Evolutionary conservation across 106 monocot species (phyloP).

Genomic region (Chionographis japonica): DNA sequence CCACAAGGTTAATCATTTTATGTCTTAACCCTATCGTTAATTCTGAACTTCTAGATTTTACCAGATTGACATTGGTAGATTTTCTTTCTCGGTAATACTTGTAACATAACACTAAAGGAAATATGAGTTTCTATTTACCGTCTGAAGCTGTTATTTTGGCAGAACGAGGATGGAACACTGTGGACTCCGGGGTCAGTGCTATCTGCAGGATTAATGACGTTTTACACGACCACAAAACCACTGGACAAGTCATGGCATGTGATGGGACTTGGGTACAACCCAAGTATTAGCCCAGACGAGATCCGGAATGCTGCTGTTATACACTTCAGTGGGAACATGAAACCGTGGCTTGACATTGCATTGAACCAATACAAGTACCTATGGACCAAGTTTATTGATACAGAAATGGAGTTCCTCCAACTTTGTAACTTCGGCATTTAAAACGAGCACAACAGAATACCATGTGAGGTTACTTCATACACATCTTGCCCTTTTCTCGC

Average conservation of each 20-base stretch:
- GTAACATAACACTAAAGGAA: not conserved
- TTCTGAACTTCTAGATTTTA: too few relatives aligned
- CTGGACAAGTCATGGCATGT: constrained; percentile 91
- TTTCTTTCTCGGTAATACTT: not conserved
- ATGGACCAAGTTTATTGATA: constrained; percentile 92
- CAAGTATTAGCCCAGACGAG: constrained; percentile 66
- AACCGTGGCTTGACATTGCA: constrained; percentile 95
- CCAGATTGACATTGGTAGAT: not conserved
- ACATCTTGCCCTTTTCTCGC: too few relatives aligned
- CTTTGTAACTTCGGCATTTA: constrained; percentile 88
- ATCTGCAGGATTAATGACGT: constrained; percentile 72
- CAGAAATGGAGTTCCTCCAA: constrained; percentile 84
- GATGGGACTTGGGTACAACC: constrained; percentile 93
- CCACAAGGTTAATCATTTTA: too few relatives aligned
- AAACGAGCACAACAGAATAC: too few relatives aligned
- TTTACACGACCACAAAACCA: constrained; percentile 74
- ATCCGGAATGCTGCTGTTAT: constrained; percentile 68
- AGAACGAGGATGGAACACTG: constrained; percentile 67
- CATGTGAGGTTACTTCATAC: too few relatives aligned
- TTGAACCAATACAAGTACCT: constrained; percentile 90
- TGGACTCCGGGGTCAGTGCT: constrained; percentile 51
- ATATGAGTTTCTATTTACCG: not conserved
- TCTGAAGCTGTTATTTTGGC: constrained; percentile 5
- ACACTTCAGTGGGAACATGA: constrained; percentile 94
- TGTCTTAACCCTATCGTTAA: too few relatives aligned